These are phyloP conservation scores for Lycium barbarum DNA, from an alignment of 257 asterid genomes.

Conservation along the genomic window DNA sequence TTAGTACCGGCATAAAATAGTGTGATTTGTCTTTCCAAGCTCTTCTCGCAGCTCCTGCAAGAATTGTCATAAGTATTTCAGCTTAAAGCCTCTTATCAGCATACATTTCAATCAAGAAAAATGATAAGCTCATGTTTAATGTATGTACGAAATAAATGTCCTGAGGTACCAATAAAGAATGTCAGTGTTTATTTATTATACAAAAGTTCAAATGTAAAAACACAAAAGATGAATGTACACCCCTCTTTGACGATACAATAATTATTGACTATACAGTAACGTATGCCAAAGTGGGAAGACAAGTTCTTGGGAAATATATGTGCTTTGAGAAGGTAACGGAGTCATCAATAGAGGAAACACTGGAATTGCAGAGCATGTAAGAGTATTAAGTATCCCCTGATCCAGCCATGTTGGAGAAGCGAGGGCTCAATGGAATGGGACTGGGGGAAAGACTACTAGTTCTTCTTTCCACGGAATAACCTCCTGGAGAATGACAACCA, in stretches of 20 bases:
- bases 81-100: background rate
- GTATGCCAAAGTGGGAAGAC: background rate
- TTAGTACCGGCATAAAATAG: too few relatives aligned
- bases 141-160: background rate
- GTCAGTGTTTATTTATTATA: background rate
- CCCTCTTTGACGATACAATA: background rate
- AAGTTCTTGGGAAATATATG: background rate
- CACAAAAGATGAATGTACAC: background rate
- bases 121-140: background rate
- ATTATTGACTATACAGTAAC: background rate
- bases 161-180: background rate
- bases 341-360: background rate
- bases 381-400: constrained; percentile 1
- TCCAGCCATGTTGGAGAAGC: constrained; percentile 20
- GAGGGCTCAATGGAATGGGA: constrained; percentile 32
- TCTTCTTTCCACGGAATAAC: constrained; percentile 20
- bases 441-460: constrained; percentile 34
- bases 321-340: background rate
- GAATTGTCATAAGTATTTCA: background rate
- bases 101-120: background rate
- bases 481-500: constrained; percentile 25
- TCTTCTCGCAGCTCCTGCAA: background rate
- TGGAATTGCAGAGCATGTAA: background rate
- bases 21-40: background rate
- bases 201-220: background rate